Conservation (phyloP, 352 stramenopile species). For the Phytophthora brassicae region DNA sequence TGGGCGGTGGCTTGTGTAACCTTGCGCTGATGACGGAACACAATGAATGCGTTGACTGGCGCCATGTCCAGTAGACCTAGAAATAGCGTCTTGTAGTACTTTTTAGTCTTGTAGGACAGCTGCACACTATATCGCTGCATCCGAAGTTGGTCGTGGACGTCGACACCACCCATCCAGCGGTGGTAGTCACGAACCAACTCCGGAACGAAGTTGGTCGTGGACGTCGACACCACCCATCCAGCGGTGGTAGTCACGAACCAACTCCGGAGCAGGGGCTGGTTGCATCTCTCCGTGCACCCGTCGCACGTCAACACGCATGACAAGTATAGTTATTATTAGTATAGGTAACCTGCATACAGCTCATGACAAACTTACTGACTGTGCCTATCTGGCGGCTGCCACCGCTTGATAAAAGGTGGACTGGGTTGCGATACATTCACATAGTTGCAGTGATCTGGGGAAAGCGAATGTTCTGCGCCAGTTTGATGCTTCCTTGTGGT, state of each 20-base stretch:
- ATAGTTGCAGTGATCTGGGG: too few relatives aligned
- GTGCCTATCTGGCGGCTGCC: too few relatives aligned
- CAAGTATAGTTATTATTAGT: too few relatives aligned
- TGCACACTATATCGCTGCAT: slow-evolving; percentile 4
- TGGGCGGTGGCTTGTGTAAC: not conserved
- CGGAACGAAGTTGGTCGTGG: not conserved
- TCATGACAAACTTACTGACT: too few relatives aligned
- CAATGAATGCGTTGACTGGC: slow-evolving; percentile 24
- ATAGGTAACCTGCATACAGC: too few relatives aligned
- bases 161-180: too few relatives aligned
- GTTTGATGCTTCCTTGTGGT: too few relatives aligned
- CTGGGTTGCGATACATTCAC: too few relatives aligned
- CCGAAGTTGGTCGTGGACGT: too few relatives aligned
- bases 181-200: too few relatives aligned
- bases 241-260: not conserved
- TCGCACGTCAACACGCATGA: not conserved
- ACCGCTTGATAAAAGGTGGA: too few relatives aligned
- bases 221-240: not conserved
- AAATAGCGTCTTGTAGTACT: slow-evolving; percentile 1
- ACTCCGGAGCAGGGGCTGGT: not conserved
- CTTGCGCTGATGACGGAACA: not conserved
- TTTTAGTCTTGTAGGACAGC: slow-evolving; percentile 5
- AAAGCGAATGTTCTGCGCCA: too few relatives aligned
- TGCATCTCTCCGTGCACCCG: not conserved
- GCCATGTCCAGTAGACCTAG: slow-evolving; percentile 18